Evolutionary conservation across 2,329 filamentous ascomycete species (phyloP).

Genomic region (Beauveria varroae): DNA sequence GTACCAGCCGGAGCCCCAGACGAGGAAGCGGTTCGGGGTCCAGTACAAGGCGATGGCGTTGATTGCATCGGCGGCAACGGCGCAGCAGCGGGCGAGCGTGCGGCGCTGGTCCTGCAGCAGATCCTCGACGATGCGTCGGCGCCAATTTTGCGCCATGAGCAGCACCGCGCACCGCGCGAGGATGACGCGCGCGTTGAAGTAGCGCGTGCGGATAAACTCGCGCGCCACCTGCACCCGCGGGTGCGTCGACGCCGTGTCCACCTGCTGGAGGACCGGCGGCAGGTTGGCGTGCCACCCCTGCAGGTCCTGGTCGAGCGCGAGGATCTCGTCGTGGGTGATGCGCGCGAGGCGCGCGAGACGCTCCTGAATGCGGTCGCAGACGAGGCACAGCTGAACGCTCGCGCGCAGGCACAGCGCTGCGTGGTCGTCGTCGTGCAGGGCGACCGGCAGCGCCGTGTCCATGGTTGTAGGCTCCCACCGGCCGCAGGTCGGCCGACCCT

Average conservation of each 20-base stretch:
- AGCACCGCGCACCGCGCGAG: conserved; percentile 18
- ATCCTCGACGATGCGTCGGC: conserved; percentile 12
- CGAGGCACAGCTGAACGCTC: conserved; percentile 22
- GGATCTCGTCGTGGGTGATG: conserved; percentile 18
- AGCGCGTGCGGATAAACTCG: conserved; percentile 24
- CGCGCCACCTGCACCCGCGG: conserved; percentile 20
- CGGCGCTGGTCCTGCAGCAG: conserved; percentile 16
- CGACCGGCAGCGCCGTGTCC: conserved; percentile 21
- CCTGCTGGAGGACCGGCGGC: conserved; percentile 16
- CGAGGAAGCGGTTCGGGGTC: conserved; percentile 24
- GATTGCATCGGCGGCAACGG: conserved; percentile 23
- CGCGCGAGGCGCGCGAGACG: conserved; percentile 22
- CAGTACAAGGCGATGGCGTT: conserved; percentile 24
- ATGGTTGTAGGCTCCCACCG: conserved; percentile 24
- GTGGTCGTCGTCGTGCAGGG: conserved; percentile 18
- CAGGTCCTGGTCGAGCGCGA: conserved; percentile 21
- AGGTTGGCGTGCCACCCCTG: conserved; percentile 20
- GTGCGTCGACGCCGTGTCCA: conserved; percentile 15
- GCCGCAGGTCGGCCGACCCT: conserved; percentile 50
- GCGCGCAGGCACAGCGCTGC: conserved; percentile 19
- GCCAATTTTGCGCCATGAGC: conserved; percentile 18
- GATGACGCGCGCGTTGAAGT: conserved; percentile 22
- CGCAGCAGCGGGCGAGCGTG: conserved; percentile 19
- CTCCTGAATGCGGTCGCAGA: conserved; percentile 23
- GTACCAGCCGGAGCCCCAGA: conserved; percentile 26